These are phyloP conservation scores for Brassica napus DNA, from an alignment of 345 rosid genomes.

Conservation along the genomic window DNA sequence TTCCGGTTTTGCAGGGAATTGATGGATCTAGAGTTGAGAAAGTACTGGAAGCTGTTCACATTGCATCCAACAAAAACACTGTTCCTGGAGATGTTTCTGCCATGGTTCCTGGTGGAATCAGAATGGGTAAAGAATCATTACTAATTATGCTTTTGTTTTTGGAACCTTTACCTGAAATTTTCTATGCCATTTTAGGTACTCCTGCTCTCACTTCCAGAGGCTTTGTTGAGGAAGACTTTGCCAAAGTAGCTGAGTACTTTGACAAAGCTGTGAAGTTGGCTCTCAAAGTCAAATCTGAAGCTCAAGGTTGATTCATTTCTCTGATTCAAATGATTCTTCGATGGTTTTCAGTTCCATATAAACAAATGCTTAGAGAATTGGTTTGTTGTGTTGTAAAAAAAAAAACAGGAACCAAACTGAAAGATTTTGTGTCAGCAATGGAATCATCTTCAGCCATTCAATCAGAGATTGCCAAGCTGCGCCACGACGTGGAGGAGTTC, in stretches of 20 bases:
- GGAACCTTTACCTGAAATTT: not conserved
- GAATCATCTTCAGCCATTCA: not conserved
- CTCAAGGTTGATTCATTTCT: conserved; percentile 60
- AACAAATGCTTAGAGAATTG: not conserved
- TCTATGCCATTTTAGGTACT: conserved; percentile 55
- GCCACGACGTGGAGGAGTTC: not conserved
- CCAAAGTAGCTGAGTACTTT: conserved; percentile 77
- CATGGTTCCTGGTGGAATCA: conserved; percentile 82
- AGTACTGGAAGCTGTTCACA: conserved; percentile 96
- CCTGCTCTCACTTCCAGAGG: conserved; percentile 94
- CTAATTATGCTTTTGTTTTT: not conserved
- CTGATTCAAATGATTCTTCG: not conserved
- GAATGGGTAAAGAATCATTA: conserved; percentile 76
- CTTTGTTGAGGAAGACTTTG: conserved; percentile 86
- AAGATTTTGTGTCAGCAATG: not conserved
- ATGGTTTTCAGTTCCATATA: not conserved
- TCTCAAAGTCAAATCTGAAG: conserved; percentile 72
- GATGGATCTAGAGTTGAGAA: conserved; percentile 98
- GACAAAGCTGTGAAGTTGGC: conserved; percentile 73
- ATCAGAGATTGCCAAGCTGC: not conserved
- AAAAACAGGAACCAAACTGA: not conserved
- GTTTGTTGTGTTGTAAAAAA: not conserved
- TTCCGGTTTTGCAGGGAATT: conserved; percentile 54
- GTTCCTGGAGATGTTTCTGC: conserved; percentile 77
- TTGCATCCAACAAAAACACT: conserved; percentile 98